These are phyloP conservation scores for Neofusicoccum parvum DNA, from an alignment of 2,329 filamentous ascomycete species.

Conservation along the genomic window DNA sequence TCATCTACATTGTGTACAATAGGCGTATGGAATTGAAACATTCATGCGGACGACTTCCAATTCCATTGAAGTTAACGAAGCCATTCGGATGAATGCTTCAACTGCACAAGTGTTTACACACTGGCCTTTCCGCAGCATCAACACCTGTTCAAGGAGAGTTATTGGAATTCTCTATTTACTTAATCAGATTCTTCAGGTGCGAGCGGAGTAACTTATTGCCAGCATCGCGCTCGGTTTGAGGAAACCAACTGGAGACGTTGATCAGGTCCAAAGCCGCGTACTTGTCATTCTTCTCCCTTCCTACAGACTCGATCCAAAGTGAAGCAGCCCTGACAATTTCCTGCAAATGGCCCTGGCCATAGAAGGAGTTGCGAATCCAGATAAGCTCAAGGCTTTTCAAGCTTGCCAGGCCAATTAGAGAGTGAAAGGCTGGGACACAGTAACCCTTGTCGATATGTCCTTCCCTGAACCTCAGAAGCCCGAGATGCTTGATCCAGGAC, in stretches of 20 bases:
- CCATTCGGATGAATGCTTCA: neutral
- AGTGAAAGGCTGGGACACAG: neutral
- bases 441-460: neutral
- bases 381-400: neutral
- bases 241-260: no score
- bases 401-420: neutral
- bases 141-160: no score
- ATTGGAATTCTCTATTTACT: neutral
- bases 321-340: neutral
- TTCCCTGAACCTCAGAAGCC: neutral
- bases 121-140: no score
- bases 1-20: neutral
- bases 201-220: neutral
- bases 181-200: neutral
- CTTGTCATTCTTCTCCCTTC: neutral
- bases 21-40: neutral
- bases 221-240: no score
- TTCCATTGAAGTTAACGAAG: neutral
- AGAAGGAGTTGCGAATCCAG: no score
- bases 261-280: no score
- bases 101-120: neutral
- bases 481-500: neutral
- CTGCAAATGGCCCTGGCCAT: no score
- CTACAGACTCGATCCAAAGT: neutral
- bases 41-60: neutral